These are phyloP conservation scores for Brassica cretica DNA, from an alignment of 345 rosid species.

Conservation along the genomic window DNA sequence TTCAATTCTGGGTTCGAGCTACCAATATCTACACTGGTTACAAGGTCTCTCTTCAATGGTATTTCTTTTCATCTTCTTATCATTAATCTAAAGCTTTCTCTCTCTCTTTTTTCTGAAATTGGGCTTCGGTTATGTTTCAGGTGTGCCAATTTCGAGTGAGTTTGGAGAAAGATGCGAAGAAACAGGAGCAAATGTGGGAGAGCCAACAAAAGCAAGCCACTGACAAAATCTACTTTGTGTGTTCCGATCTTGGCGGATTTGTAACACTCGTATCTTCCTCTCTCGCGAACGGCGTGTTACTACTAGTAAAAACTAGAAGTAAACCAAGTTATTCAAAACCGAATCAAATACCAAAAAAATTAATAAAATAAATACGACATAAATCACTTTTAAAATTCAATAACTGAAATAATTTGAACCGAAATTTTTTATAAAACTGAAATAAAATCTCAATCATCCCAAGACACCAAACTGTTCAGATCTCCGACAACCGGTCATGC, in stretches of 20 bases:
- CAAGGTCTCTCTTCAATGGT: slow-evolving; percentile 54
- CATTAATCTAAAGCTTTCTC: not conserved
- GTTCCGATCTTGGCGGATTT: slow-evolving; percentile 89
- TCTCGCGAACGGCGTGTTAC: too few species aligned
- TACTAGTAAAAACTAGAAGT: too few species aligned
- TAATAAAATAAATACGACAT: too few species aligned
- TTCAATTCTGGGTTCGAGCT: slow-evolving; percentile 90
- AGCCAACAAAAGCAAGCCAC: slow-evolving; percentile 81
- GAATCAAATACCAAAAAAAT: too few species aligned
- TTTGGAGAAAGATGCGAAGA: slow-evolving; percentile 65
- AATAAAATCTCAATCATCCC: too few species aligned
- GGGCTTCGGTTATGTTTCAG: slow-evolving; percentile 38
- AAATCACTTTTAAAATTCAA: too few species aligned
- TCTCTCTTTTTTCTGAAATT: not conserved
- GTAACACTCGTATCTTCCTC: too few species aligned
- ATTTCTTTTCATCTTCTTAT: not conserved
- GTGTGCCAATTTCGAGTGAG: slow-evolving; percentile 71
- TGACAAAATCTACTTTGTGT: slow-evolving; percentile 77
- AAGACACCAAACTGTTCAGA: too few species aligned
- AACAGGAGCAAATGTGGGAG: slow-evolving; percentile 91
- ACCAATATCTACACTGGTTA: slow-evolving; percentile 78
- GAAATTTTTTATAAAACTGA: too few species aligned
- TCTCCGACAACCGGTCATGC: too few species aligned
- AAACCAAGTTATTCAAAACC: too few species aligned
- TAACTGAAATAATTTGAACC: too few species aligned